Percentiles rank a stretch among this genome's conserved stretches.
phyloP scores from a whole-genome alignment of 2,329 filamentous ascomycete genomes.

The Arthrobotrys megalospora region DNA sequence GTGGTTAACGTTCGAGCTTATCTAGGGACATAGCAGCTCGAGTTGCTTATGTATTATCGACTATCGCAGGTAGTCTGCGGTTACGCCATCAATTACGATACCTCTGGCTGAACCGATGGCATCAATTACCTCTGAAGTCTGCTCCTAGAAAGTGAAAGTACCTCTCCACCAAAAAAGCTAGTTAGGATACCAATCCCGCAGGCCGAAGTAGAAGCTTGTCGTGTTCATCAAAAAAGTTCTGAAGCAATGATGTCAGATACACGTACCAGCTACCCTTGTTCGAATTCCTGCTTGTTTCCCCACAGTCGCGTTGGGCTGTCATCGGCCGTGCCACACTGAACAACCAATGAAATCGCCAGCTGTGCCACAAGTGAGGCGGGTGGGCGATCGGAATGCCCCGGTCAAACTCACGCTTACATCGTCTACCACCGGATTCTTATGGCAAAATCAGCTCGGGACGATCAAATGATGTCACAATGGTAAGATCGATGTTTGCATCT shows the following conservation, averaged over 20 bases:
- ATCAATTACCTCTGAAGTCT: neutral
- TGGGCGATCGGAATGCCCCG: slow-evolving; percentile 40
- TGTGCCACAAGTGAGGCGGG: slow-evolving; percentile 36
- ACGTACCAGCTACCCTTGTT: slow-evolving; percentile 37
- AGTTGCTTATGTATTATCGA: slow-evolving; percentile 1
- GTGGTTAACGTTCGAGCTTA: neutral
- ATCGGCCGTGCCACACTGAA: slow-evolving; percentile 5
- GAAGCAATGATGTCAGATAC: slow-evolving; percentile 59
- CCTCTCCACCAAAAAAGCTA: neutral
- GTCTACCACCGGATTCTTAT: slow-evolving; percentile 25
- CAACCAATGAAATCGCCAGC: neutral
- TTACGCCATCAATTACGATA: slow-evolving; percentile 23
- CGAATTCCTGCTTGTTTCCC: slow-evolving; percentile 29
- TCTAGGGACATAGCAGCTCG: neutral
- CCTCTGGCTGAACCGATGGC: neutral
- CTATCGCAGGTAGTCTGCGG: neutral
- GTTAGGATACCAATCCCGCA: slow-evolving; percentile 3
- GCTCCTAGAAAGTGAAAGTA: slow-evolving; percentile 12
- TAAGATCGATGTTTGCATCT: slow-evolving; percentile 23
- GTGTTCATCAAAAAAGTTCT: slow-evolving; percentile 30
- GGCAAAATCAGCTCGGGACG: neutral
- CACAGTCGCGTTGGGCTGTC: slow-evolving; percentile 16
- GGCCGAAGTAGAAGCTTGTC: slow-evolving; percentile 41
- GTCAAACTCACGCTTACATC: neutral
- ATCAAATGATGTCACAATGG: slow-evolving; percentile 46